Conservation (phyloP, 2,329 filamentous ascomycete genomes). For the Hymenoscyphus scutula region DNA sequence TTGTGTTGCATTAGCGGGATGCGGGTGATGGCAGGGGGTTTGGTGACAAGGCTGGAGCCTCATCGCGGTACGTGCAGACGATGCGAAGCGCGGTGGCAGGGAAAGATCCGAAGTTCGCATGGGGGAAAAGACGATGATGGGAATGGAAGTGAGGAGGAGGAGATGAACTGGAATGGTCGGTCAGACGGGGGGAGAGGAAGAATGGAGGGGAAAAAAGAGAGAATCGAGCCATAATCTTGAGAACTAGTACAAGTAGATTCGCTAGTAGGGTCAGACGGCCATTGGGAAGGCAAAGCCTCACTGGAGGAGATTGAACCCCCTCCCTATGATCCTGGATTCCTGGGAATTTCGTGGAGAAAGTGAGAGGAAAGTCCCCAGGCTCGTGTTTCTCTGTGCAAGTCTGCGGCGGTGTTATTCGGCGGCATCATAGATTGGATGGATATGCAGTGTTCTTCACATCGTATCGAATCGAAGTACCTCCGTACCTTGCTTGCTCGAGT, state of each 20-base stretch:
- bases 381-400: neutral
- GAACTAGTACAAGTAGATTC: no score
- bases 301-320: no score
- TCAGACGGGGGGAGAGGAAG: neutral
- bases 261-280: no score
- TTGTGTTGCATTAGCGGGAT: conserved; percentile 9
- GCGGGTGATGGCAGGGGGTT: conserved; percentile 1
- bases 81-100: neutral
- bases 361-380: neutral
- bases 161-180: neutral
- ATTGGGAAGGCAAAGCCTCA: no score
- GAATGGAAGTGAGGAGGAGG: neutral
- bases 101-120: neutral
- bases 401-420: neutral
- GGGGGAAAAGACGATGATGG: no score
- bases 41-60: neutral
- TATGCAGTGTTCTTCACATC: neutral
- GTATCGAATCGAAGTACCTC: neutral
- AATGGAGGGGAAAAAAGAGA: neutral
- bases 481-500: neutral
- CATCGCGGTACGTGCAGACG: conserved; percentile 3
- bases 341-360: neutral
- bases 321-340: neutral
- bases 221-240: no score
- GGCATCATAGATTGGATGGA: neutral